Conservation (phyloP, 2,329 filamentous ascomycete species). For the Colletotrichum orbiculare region DNA sequence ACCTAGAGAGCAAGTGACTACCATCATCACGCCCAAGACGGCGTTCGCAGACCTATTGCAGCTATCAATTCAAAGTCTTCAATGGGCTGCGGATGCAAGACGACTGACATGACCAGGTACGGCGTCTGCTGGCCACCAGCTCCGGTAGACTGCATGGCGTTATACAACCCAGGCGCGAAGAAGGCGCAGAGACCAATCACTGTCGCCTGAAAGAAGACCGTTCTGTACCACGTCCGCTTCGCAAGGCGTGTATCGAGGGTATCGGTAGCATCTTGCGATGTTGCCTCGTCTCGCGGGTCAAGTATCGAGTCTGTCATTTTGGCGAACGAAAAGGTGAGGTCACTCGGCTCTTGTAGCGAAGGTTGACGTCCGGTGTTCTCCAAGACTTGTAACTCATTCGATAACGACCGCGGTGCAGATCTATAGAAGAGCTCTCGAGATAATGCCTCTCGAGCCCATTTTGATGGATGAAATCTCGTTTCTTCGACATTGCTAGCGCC, state of each 20-base stretch:
- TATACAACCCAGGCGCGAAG: constrained; percentile 44
- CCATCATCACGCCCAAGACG: constrained; percentile 23
- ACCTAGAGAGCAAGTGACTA: constrained; percentile 18
- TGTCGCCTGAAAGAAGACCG: constrained; percentile 44
- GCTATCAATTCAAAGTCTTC: neutral
- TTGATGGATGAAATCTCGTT: neutral
- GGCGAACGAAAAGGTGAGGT: too few relatives aligned
- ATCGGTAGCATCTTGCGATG: too few relatives aligned
- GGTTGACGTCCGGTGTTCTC: neutral
- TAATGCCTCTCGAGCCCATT: too few relatives aligned
- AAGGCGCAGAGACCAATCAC: constrained; percentile 42
- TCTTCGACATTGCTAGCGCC: neutral
- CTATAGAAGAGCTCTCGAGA: neutral
- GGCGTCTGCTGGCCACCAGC: constrained; percentile 45
- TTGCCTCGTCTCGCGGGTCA: neutral
- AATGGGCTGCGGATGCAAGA: too few relatives aligned
- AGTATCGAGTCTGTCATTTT: neutral
- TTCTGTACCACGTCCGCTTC: constrained; percentile 39
- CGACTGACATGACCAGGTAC: constrained; percentile 44
- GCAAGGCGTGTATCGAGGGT: neutral
- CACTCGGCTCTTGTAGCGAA: too few relatives aligned
- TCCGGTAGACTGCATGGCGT: constrained; percentile 45
- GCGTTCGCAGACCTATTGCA: constrained; percentile 3
- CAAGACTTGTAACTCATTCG: neutral
- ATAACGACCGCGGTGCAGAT: neutral